These are phyloP conservation scores for Ploettnerulaceae sp. DNA, from an alignment of 2,329 filamentous ascomycete species.

Conservation along the genomic window DNA sequence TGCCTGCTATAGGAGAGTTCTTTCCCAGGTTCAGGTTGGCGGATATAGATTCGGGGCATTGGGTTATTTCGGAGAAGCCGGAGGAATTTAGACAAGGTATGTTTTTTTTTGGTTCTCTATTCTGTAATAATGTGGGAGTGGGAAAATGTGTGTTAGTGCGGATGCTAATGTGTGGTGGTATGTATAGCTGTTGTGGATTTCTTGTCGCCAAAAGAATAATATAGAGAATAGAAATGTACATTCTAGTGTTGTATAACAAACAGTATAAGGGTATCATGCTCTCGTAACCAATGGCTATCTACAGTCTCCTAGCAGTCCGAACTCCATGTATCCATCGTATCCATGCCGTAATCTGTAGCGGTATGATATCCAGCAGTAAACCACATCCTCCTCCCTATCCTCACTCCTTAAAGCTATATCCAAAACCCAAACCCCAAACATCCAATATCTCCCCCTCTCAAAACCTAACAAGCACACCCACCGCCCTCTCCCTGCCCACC, in stretches of 20 bases:
- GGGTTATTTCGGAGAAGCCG: slow-evolving; percentile 85
- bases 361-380: background rate
- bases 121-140: background rate
- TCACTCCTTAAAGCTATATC: background rate
- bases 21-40: slow-evolving; percentile 72
- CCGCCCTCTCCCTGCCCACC: slow-evolving; percentile 12
- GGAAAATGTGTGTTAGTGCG: background rate
- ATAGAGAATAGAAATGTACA: slow-evolving; percentile 29
- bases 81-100: slow-evolving; percentile 70
- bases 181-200: slow-evolving; percentile 59
- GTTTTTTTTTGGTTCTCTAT: slow-evolving; percentile 24
- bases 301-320: slow-evolving; percentile 17
- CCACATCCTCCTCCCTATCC: background rate
- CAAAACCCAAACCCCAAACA: background rate
- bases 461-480: slow-evolving; percentile 27
- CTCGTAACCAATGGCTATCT: slow-evolving; percentile 11
- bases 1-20: slow-evolving; percentile 76
- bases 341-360: background rate
- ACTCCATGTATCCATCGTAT: slow-evolving; percentile 8
- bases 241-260: slow-evolving; percentile 35
- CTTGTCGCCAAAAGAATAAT: slow-evolving; percentile 46
- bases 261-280: slow-evolving; percentile 29
- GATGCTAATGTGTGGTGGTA: slow-evolving; percentile 11
- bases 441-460: background rate
- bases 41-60: slow-evolving; percentile 77